Conservation (phyloP, 768 basidiomycete species). For the Termitomyces sp. region DNA sequence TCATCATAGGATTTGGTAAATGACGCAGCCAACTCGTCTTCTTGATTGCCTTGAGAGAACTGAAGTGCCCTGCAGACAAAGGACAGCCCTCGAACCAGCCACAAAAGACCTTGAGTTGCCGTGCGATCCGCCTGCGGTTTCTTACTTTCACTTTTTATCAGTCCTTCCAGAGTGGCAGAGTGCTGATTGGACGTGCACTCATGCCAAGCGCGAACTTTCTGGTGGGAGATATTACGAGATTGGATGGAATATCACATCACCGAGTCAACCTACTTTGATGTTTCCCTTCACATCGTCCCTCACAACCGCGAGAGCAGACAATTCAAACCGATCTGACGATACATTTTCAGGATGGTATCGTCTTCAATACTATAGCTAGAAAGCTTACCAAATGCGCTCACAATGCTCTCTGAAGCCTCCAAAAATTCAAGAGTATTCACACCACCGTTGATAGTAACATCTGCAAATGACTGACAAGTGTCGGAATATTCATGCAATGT, state of each 20-base stretch:
- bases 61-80: neutral
- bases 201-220: neutral
- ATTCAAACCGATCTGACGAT: neutral
- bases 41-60: neutral
- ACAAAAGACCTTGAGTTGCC: neutral
- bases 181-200: neutral
- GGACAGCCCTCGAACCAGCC: neutral
- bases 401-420: neutral
- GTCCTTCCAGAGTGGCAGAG: neutral
- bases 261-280: neutral
- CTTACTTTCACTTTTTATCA: neutral
- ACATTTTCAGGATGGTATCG: neutral
- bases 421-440: neutral
- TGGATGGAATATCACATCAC: too few species aligned
- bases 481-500: neutral
- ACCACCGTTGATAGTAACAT: neutral
- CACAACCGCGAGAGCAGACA: neutral
- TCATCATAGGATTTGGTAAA: neutral
- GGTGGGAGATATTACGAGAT: neutral
- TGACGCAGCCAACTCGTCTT: neutral
- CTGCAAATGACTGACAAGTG: neutral
- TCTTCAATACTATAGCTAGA: neutral
- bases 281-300: neutral
- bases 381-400: neutral
- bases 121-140: neutral